Base-by-base conservation (phyloP, 768 basidiomycete genomes). In the Suillus hirtellus region DNA sequence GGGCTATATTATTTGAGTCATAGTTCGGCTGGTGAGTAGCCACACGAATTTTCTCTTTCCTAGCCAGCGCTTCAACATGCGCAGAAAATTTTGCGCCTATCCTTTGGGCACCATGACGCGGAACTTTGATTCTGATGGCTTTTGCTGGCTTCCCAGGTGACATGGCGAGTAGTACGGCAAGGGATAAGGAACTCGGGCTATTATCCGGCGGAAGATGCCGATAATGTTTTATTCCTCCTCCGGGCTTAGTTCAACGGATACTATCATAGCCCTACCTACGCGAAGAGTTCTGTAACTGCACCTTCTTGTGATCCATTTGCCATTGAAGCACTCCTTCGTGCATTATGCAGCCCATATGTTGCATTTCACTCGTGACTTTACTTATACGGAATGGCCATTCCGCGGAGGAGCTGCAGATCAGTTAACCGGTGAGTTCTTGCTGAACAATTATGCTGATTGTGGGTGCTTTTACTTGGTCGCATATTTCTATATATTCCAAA, bases 41-140 rank as follows among this genome's bases (percentile, higher is more conserved):
- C 2, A 83, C 80, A 66, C 90, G 87, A 31, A 84, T 81, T n/a
- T 79, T 74, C 65, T 86, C 74, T 34, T 78, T 73, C 7, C 80
- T 81, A 15, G 88, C 87, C 35, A 86, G 77, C 24, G 72, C 73
- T 65, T 88, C 82, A 24, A 92, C 85, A 66, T 89, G 82, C 34
- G 80, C 76, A 31, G 80, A 81, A 31, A 92, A 79, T 43, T 89
- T 87, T 63, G 82, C 79, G 2, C 87, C 88, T 62, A 91, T 83
- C 17, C 85, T 81, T 70, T 92, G 90, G 0, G 91, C 85, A 72
- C 89, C 88, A 66, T 92, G 89, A 62, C 88, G 80, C 21, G 91
- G 90, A 59, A 90, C 90, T 60, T 84, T 82, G 68, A 91, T 72
- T 71, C 83, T 86, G 59, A 91, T 81, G 42, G 78, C 75, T 65